A percentile compares a stretch with the other conserved stretches of the same genome.
phyloP scores from a whole-genome alignment of 2,329 filamentous ascomycete genomes.

The Microdochium nivale region DNA sequence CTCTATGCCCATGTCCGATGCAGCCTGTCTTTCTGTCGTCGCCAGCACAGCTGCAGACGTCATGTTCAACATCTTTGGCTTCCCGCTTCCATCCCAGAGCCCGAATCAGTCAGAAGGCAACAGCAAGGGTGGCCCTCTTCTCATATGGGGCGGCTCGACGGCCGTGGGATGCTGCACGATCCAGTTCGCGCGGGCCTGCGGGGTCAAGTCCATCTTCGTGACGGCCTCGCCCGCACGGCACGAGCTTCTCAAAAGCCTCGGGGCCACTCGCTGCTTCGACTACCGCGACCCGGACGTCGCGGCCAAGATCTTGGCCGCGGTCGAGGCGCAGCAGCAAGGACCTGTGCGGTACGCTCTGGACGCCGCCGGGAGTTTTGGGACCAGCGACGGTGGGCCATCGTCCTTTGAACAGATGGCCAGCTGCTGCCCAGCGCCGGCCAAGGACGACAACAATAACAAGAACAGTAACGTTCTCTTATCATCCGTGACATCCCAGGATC shows the following conservation, averaged over 20 bases:
- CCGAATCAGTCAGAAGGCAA: background rate
- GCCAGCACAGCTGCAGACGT: conserved; percentile 11
- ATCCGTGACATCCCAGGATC: background rate
- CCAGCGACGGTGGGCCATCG: background rate
- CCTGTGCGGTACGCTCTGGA: background rate
- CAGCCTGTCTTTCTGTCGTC: conserved; percentile 7
- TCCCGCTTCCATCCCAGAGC: conserved; percentile 3
- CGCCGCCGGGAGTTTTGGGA: background rate
- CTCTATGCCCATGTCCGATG: conserved; percentile 4
- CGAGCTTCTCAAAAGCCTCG: conserved; percentile 18
- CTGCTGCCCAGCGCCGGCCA: background rate
- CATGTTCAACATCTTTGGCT: conserved; percentile 10
- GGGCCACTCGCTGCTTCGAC: conserved; percentile 25
- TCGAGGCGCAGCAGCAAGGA: background rate
- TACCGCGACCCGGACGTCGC: conserved; percentile 15
- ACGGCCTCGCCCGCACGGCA: conserved; percentile 23
- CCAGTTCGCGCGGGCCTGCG: conserved; percentile 23
- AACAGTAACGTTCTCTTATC: background rate
- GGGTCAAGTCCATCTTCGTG: conserved; percentile 20
- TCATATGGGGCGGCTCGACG: conserved; percentile 28
- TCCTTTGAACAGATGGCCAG: background rate
- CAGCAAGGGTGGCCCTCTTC: conserved; percentile 10
- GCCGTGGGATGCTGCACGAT: conserved; percentile 24
- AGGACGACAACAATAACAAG: background rate
- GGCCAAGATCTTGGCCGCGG: conserved; percentile 1